Conservation (phyloP, 768 basidiomycete species). For the Lyophyllum decastes region DNA sequence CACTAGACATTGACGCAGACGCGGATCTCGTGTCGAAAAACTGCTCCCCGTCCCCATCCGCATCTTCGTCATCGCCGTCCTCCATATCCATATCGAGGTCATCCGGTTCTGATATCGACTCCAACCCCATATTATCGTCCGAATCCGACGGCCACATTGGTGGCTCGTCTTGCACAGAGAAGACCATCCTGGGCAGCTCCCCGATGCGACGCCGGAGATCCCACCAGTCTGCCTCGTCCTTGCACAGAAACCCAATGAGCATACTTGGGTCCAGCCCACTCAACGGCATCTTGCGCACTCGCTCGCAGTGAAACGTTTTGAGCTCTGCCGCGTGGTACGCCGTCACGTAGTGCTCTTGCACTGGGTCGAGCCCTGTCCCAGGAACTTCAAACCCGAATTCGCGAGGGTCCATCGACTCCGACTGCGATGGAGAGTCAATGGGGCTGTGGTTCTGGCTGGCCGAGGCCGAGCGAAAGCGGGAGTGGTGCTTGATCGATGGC, state of each 20-base stretch:
- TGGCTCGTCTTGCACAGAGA: conserved; percentile 88
- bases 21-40: conserved; percentile 54
- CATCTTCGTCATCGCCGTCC: conserved; percentile 22
- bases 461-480: conserved; percentile 24
- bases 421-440: conserved; percentile 7
- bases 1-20: conserved; percentile 39
- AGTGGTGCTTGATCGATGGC: conserved; percentile 12
- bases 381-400: conserved; percentile 1
- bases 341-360: conserved; percentile 64
- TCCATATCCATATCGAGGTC: conserved; percentile 41
- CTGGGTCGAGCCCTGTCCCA: conserved; percentile 34
- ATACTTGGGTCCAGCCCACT: conserved; percentile 94
- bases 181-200: conserved; percentile 73
- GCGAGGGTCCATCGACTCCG: conserved; percentile 24
- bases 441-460: conserved; percentile 23
- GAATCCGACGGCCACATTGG: conserved; percentile 62
- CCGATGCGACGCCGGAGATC: conserved; percentile 74
- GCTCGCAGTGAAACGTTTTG: conserved; percentile 95
- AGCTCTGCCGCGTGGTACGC: conserved; percentile 78
- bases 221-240: conserved; percentile 81
- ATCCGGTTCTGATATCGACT: conserved; percentile 81
- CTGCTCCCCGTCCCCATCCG: conserved; percentile 38
- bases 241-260: conserved; percentile 90
- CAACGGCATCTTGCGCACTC: conserved; percentile 92
- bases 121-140: conserved; percentile 73